Evolutionary conservation across 192 early-diverging fungal genomes (phyloP), one percentile per base, ranked within the genome.

Genomic region (Coemansia sp.): DNA sequence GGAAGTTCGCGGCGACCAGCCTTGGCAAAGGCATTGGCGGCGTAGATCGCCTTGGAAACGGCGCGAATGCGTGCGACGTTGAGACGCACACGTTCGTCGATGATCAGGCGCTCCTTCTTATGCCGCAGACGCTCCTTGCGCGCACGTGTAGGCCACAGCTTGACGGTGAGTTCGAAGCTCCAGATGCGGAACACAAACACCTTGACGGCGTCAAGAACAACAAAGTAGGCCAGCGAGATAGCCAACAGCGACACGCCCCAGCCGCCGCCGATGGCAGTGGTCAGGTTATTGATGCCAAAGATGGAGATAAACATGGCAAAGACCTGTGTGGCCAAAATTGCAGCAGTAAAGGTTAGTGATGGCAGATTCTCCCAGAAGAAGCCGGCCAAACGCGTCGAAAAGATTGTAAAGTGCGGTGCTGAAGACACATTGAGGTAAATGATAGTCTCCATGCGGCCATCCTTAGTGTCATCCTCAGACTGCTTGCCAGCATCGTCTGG

Each of bases 401-500:
- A 96, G 64, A 96, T 96, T 29, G 94, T 92, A 77, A 96, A 96
- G 76, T 96, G 94, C 41, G 92, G 92, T 59, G 85, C 87, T 14
- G 91, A 93, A 15, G 93, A 94, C 60, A 96, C 92, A 62, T 96
- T 88, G 39, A 96, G 86, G 76, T 96, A 95, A 86, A 97, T 95
- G 73, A 94, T 91, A 25, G 95, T 91, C 67, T 94, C 87, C 39
- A 95, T 79, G 11, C 76, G 38, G 0, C 67, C 69, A 52, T 75
- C 64, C 48, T 75, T 75, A 24, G 72, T 68, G n/a, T 68, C 59
- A 54, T 82, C 80, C 12, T 72, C 79, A 45, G 79, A 70, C 67
- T 67, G 65, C 57, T 74, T 70, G 54, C 69, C 65, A 5, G 65
- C 69, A 23, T 82, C 73, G 12, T 78, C 64, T 8, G 78, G 70